Conservation (phyloP, 2,329 filamentous ascomycete genomes). For the Pseudogymnoascus sp. region DNA sequence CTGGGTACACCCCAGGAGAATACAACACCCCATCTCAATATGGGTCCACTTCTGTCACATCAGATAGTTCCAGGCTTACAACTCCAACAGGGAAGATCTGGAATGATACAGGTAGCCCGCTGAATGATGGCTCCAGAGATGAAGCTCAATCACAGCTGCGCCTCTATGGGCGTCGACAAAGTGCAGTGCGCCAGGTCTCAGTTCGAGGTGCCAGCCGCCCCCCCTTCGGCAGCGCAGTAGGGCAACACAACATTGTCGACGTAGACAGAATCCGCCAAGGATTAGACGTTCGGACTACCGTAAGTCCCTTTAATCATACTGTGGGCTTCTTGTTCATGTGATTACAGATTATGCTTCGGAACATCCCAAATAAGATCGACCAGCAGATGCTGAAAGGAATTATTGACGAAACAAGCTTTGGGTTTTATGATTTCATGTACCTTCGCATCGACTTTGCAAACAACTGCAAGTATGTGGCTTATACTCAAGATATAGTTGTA, state of each 20-base stretch:
- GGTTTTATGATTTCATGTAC: constrained; percentile 92
- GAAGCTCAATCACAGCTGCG: constrained; percentile 3
- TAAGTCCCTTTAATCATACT: constrained; percentile 33
- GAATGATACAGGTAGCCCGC: background rate
- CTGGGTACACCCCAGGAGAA: background rate
- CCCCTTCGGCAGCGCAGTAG: constrained; percentile 37
- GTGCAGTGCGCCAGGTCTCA: constrained; percentile 41
- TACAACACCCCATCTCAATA: background rate
- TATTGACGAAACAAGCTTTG: constrained; percentile 68
- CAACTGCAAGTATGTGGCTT: constrained; percentile 62
- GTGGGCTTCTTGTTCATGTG: constrained; percentile 13
- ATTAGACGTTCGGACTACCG: constrained; percentile 66
- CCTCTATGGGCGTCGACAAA: constrained; percentile 28
- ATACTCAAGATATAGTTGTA: background rate
- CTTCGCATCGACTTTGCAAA: constrained; percentile 81
- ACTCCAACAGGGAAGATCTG: background rate
- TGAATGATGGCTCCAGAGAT: background rate
- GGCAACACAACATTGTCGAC: constrained; percentile 55
- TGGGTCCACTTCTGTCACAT: background rate
- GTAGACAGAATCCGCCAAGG: constrained; percentile 53
- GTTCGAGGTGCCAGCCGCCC: constrained; percentile 36
- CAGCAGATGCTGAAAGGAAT: constrained; percentile 68
- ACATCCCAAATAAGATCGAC: constrained; percentile 86
- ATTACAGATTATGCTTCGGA: constrained; percentile 77
- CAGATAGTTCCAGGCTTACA: background rate